Conservation (phyloP, 2,329 filamentous ascomycete genomes). For the Magnaporthiopsis poae region DNA sequence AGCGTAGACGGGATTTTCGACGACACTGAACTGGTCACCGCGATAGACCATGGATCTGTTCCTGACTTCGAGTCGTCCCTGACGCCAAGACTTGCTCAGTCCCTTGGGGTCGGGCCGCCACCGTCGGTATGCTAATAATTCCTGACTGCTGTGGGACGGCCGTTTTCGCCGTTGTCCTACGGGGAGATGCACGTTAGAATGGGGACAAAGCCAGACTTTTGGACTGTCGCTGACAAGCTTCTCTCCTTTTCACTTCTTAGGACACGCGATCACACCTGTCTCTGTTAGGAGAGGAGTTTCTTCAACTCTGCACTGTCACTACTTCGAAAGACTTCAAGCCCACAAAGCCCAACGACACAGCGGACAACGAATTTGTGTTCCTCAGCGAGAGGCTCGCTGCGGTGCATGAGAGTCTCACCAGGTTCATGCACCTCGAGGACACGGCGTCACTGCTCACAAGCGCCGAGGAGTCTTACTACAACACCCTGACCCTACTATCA, state of each 20-base stretch:
- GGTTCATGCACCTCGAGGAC: conserved; percentile 24
- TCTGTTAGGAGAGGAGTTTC: conserved; percentile 40
- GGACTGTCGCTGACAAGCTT: neutral
- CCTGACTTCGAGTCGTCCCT: conserved; percentile 34
- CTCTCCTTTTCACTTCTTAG: conserved; percentile 21
- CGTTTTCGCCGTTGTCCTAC: neutral
- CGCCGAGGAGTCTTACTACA: conserved; percentile 35
- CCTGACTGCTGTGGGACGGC: neutral
- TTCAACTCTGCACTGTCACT: conserved; percentile 39
- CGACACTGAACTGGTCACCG: conserved; percentile 29
- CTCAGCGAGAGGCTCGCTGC: conserved; percentile 31
- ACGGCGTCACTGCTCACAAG: conserved; percentile 26
- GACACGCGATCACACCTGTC: conserved; percentile 39
- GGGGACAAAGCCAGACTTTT: neutral
- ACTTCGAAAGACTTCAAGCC: conserved; percentile 42
- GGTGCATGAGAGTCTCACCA: conserved; percentile 32
- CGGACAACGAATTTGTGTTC: conserved; percentile 33
- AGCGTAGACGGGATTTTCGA: conserved; percentile 31
- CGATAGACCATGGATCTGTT: conserved; percentile 43
- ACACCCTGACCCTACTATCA: conserved; percentile 31
- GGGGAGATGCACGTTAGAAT: no score
- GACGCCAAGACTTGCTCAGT: conserved; percentile 30
- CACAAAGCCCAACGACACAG: conserved; percentile 25
- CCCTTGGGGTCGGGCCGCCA: conserved; percentile 40
- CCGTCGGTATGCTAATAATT: conserved; percentile 31